Evolutionary conservation across 1,139 yeast species (phyloP), one percentile per base, ranked within the genome.

Genomic region (Trichomonascaceae sp.): DNA sequence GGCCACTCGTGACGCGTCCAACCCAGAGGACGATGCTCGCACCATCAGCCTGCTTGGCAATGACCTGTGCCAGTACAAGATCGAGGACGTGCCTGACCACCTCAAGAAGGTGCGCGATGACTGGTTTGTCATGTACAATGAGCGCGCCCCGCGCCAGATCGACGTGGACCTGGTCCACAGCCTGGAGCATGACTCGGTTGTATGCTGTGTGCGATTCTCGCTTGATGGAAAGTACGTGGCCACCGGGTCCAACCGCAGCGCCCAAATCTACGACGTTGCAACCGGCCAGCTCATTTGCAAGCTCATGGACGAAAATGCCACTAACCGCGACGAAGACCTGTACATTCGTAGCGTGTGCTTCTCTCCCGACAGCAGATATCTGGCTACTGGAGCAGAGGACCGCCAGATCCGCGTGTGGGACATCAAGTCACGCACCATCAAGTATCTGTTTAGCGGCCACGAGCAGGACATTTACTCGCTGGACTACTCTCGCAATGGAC

Each of bases 331-430:
- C 16, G 65, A 93, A 30, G 97, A 89, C 57, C 67, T 89, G 52
- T 89, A 89, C 62, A 85, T 87, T 48, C 74, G 97, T 52, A 81
- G 94, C 1, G 96, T 89, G 34, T 87, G 97, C 57, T 87, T 89
- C 63, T 81, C 94, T 2, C 97, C 97, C 30, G 96, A 87, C 61
- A 97, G 97, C 36, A 82, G 84, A 59, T 80, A 73, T 50, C 70
- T 89, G 51, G 97, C 97, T 23, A 89, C 97, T 13, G 98, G 98
- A 53, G 97, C 97, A 28, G 98, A 89, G 62, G 98, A 89, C 62
- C 85, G 84, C 60, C 76, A 84, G 54, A 89, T 89, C 50, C 74
- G 98, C 59, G 87, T 89, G 52, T 89, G 98, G 98, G 96, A 89
- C 57, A 74, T 89, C 56, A 71, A 80, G 35, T 74, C 92, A 27